Base-by-base conservation (phyloP, 345 rosid species). In the Geranium rotundifolium region DNA sequence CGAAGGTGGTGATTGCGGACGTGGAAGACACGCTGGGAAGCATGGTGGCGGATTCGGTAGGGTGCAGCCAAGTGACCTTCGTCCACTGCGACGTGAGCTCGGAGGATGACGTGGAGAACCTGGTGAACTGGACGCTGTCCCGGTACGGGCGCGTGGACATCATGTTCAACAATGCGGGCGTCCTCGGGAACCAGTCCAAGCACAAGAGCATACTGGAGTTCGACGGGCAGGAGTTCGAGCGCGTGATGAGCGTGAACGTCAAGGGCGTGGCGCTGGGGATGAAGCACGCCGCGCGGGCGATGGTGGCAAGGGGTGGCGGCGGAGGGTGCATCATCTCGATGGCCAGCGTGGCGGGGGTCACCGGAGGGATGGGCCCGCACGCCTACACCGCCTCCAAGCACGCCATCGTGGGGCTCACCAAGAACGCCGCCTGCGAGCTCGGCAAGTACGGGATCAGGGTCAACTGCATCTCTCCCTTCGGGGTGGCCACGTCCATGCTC, bases 341-440 rank as follows among this genome's bases (percentile, higher is more conserved):
- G 0, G 87, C 97, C 0, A 90, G 97, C 34, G 92, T 87, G 19
- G 97, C 91, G 0, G 91, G 90, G 46, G 12, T 37, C 27, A 23
- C 27, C 27, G 27, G 27, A 0, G 95, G 95, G 2, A 79, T 90
- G 46, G 97, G 95, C 0, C 97, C 97, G 2, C 95, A 87, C 62
- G 90, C 95, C 1, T 90, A 90, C 72, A 80, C 97, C 6, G 95
- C 95, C 7, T 90, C 97, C 1, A 90, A 85, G 59, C 97, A 90
- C 63, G 97, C 95, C 61, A 84, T 84, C 50, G 84, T 87, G 54
- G 97, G 97, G 54, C 63, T 90, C 9, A 90, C 95, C 1, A 87
- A 85, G 74, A 90, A 85, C 75, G 71, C 88, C 2, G 92, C 95
- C 0, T 84, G 91, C 37, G 97, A 90, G 80, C 75, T 90, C 0